Evolutionary conservation across 805 yeast genomes (phyloP).

Genomic region (Myxozyma geophila): DNA sequence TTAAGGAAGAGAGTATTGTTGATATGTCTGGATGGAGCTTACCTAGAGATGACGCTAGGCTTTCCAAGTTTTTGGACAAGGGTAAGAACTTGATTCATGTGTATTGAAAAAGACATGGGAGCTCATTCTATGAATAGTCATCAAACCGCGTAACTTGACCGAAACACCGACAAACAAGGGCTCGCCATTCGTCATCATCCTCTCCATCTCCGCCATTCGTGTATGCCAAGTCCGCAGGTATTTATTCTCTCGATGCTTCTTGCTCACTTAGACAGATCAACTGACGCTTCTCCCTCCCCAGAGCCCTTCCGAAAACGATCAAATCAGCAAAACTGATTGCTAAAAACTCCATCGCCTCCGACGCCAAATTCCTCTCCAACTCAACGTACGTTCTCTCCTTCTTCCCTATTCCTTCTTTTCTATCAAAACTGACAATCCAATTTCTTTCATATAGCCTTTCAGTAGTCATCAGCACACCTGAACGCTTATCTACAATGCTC

Average conservation of each 20-base stretch:
- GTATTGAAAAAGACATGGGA: background rate
- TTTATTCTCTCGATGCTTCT: background rate
- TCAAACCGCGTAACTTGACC: conserved; percentile 5
- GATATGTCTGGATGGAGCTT: conserved; percentile 24
- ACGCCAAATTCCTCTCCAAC: conserved; percentile 17
- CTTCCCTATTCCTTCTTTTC: background rate
- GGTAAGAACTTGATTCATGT: conserved; percentile 3
- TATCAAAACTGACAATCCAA: background rate
- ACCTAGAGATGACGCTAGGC: conserved; percentile 10
- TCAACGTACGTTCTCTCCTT: conserved; percentile 7
- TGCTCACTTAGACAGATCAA: background rate
- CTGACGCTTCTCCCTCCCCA: background rate
- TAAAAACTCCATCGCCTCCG: conserved; percentile 29
- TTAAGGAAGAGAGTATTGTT: conserved; percentile 17
- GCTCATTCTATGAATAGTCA: background rate
- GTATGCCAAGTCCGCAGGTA: conserved; percentile 72
- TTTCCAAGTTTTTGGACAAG: conserved; percentile 13
- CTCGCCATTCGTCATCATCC: conserved; percentile 49
- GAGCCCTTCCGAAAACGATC: conserved; percentile 17
- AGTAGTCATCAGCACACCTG: conserved; percentile 24
- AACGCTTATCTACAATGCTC: conserved; percentile 12
- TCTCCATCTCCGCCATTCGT: conserved; percentile 79
- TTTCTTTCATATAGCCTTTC: background rate
- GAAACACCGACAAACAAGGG: conserved; percentile 15
- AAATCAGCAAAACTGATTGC: conserved; percentile 28